Evolutionary conservation across 768 basidiomycete species (phyloP).

Genomic region (Hirschioporus abietinus): DNA sequence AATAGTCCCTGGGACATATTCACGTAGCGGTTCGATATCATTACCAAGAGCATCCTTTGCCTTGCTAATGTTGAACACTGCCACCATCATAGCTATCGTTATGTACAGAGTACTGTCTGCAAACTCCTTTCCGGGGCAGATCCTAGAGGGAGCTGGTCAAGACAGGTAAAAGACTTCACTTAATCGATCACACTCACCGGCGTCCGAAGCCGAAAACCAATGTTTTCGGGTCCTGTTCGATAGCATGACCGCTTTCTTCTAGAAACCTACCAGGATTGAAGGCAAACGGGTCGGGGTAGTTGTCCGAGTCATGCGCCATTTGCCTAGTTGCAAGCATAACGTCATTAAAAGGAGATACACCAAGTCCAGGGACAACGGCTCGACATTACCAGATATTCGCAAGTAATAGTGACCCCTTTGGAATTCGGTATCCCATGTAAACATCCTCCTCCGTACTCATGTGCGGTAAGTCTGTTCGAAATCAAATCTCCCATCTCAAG

Average conservation of each 20-base stretch:
- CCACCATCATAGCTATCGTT: constrained; percentile 15
- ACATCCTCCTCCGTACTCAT: constrained; percentile 20
- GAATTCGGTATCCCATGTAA: constrained; percentile 22
- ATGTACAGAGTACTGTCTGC: constrained; percentile 17
- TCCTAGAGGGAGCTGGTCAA: not conserved
- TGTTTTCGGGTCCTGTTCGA: constrained; percentile 20
- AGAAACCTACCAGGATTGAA: constrained; percentile 35
- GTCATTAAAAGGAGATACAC: not conserved
- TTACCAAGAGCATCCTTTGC: constrained; percentile 17
- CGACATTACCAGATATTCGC: constrained; percentile 26
- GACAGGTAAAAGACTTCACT: too few species aligned
- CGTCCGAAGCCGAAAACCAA: constrained; percentile 12
- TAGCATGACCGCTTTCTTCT: not conserved
- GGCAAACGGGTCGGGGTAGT: constrained; percentile 26
- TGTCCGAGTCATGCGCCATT: constrained; percentile 28
- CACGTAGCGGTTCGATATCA: constrained; percentile 41
- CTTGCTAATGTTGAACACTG: constrained; percentile 17
- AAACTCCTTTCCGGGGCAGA: constrained; percentile 19
- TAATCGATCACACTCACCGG: constrained; percentile 4
- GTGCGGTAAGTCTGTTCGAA: constrained; percentile 19
- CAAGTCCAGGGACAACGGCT: not conserved
- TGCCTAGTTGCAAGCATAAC: constrained; percentile 18
- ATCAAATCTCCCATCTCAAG: not conserved
- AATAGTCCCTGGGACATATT: constrained; percentile 24
- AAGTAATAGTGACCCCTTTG: constrained; percentile 23